phyloP scores from a whole-genome alignment of 2,329 filamentous ascomycete genomes.

The Nakataea oryzae region DNA sequence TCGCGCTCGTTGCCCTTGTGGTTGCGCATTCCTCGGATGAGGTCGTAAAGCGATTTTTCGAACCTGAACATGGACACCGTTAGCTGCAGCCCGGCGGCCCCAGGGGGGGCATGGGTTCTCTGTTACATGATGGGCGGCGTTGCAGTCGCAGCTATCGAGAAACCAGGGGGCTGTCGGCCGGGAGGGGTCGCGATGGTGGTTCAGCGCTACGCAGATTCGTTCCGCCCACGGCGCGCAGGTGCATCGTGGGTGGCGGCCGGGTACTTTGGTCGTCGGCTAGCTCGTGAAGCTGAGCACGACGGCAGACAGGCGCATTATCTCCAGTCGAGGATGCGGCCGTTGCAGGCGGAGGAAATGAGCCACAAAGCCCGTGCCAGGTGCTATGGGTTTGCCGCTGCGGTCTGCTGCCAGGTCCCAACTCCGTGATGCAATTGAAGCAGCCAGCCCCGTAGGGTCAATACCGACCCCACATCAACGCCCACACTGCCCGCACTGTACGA shows the following conservation, averaged over 20 bases:
- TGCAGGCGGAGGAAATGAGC: background rate
- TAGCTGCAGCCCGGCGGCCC: background rate
- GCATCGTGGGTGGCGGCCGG: background rate
- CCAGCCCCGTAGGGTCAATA: background rate
- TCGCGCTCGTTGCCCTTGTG: slow-evolving; percentile 93
- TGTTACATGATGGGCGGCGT: background rate
- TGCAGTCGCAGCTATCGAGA: background rate
- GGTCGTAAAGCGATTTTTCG: slow-evolving; percentile 97
- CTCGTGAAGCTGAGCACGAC: background rate
- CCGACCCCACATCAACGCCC: background rate
- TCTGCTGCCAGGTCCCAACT: background rate
- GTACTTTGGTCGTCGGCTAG: background rate
- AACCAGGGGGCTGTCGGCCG: background rate
- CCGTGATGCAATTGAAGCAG: too few relatives aligned
- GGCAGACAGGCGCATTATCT: background rate
- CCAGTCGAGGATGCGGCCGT: background rate
- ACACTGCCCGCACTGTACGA: background rate
- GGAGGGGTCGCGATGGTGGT: slow-evolving; percentile 1
- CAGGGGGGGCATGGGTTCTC: background rate
- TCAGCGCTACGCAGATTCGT: background rate
- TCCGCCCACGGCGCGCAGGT: background rate
- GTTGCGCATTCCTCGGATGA: slow-evolving; percentile 89
- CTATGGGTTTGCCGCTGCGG: background rate
- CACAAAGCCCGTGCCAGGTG: background rate
- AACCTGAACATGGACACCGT: slow-evolving; percentile 54